Conservation (phyloP, 805 yeast genomes). For the Phaffomyces opuntiae region DNA sequence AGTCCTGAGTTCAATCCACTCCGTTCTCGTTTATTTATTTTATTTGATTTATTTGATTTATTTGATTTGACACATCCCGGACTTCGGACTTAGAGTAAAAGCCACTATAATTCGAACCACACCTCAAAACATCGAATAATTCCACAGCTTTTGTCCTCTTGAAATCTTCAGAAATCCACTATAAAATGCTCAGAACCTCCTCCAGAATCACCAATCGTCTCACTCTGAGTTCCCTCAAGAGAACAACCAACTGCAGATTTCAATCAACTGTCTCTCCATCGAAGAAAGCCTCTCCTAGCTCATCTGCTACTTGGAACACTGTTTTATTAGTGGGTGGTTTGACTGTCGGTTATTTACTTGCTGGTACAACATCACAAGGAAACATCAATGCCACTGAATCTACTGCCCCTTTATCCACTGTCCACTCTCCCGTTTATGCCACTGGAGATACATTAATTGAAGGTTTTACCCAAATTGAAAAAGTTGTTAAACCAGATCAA, state of each 20-base stretch:
- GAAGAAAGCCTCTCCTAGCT: not conserved
- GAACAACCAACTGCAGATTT: not conserved
- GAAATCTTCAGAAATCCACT: too few relatives aligned
- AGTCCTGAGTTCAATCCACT: too few relatives aligned
- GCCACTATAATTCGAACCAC: too few relatives aligned
- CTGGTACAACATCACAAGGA: constrained; percentile 1
- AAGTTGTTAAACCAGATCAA: constrained; percentile 5
- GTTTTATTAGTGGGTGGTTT: constrained; percentile 5
- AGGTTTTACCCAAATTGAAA: constrained; percentile 9
- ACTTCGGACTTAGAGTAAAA: too few relatives aligned
- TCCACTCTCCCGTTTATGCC: constrained; percentile 7
- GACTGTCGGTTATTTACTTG: constrained; percentile 8
- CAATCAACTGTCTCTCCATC: not conserved
- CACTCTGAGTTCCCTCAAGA: not conserved
- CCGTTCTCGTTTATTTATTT: too few relatives aligned
- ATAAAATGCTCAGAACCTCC: too few relatives aligned
- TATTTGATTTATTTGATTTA: too few relatives aligned
- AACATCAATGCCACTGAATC: not conserved
- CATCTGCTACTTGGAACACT: not conserved
- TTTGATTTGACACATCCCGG: too few relatives aligned
- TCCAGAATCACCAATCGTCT: too few relatives aligned
- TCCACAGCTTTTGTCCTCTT: too few relatives aligned
- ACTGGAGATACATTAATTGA: constrained; percentile 6
- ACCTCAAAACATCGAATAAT: too few relatives aligned
- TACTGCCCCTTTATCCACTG: not conserved